Percentiles rank a stretch among this genome's conserved stretches.
Evolutionary conservation across 345 rosid species (phyloP).

Genomic region (Eucalyptus paniculata): DNA sequence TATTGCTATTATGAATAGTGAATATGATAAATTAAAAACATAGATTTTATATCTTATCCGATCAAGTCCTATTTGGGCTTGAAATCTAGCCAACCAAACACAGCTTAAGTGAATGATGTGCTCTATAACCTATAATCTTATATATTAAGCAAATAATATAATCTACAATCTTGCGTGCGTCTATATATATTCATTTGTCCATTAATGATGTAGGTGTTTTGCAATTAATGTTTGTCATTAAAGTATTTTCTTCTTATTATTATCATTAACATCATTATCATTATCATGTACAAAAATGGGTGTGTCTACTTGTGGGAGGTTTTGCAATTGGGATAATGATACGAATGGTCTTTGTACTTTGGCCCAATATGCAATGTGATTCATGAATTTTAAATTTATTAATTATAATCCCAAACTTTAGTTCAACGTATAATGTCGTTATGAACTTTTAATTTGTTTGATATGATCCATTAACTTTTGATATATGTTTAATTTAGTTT

Average conservation of each 20-base stretch:
- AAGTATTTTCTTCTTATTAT: background rate
- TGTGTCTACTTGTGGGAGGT: background rate
- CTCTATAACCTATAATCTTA: background rate
- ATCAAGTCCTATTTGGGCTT: too few species aligned
- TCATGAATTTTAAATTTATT: too few species aligned
- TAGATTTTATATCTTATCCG: too few species aligned
- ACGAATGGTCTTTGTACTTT: background rate
- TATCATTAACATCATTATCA: background rate
- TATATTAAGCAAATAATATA: background rate
- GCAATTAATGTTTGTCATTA: background rate
- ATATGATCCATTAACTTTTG: too few species aligned
- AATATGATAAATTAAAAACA: too few species aligned
- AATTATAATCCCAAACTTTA: too few species aligned
- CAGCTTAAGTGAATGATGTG: background rate
- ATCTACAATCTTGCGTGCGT: background rate
- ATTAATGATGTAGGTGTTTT: background rate
- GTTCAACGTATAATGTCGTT: too few species aligned
- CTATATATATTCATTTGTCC: background rate
- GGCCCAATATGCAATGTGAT: background rate
- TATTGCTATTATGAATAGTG: too few species aligned
- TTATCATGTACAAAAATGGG: background rate
- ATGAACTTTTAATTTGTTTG: background rate
- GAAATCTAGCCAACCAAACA: too few species aligned
- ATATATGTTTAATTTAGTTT: too few species aligned
- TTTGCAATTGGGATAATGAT: background rate